A percentile compares a stretch with the other conserved stretches of the same genome.
phyloP scores from a whole-genome alignment of 352 stramenopile genomes.

The Pythium scleroteichum region DNA sequence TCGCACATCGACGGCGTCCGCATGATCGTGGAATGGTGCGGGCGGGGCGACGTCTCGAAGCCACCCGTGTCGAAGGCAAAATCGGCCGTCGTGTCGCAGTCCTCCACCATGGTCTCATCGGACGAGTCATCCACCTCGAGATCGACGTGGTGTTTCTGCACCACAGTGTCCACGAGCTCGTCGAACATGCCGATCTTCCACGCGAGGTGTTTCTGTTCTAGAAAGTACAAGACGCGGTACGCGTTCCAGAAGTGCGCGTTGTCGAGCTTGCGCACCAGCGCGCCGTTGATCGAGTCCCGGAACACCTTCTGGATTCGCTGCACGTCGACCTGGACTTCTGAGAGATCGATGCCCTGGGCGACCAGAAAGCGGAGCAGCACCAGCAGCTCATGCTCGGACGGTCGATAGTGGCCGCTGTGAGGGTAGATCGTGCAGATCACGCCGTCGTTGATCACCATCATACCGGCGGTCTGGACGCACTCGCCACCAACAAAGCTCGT shows the following conservation, averaged over 20 bases:
- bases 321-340: constrained; percentile 92
- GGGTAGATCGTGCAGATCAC: constrained; percentile 94
- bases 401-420: constrained; percentile 97
- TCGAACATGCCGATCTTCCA: constrained; percentile 81
- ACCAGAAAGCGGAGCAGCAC: constrained; percentile 93
- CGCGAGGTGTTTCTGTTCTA: constrained; percentile 72
- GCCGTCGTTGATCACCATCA: constrained; percentile 94
- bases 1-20: constrained; percentile 23
- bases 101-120: constrained; percentile 53
- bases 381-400: constrained; percentile 94
- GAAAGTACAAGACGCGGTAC: constrained; percentile 69
- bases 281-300: constrained; percentile 72
- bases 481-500: constrained; percentile 97
- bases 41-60: neutral
- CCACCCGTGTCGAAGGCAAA: constrained; percentile 21
- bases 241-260: constrained; percentile 88
- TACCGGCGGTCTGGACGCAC: constrained; percentile 95
- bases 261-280: constrained; percentile 76
- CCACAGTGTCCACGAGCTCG: constrained; percentile 71
- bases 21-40: constrained; percentile 13
- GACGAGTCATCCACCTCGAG: constrained; percentile 40
- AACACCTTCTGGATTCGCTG: constrained; percentile 97
- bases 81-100: constrained; percentile 31
- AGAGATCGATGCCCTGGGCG: constrained; percentile 88
- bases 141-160: constrained; percentile 42